Base-by-base conservation (phyloP, 2,329 filamentous ascomycete genomes). In the Didymella arachidicola region DNA sequence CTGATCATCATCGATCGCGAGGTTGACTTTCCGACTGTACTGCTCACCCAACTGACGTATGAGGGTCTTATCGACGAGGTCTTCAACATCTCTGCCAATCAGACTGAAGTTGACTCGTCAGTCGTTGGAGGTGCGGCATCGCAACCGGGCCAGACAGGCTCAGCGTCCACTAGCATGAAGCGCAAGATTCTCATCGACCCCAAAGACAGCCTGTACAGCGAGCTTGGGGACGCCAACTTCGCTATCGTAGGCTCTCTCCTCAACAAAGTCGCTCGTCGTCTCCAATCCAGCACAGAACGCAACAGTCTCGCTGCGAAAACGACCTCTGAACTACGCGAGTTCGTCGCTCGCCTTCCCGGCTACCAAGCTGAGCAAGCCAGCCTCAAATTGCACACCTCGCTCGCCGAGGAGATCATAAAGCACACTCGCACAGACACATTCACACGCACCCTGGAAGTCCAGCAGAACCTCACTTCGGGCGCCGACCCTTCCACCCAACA, bases 321-420 rank as follows among this genome's bases (percentile, higher is more conserved):
- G 1, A 93, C 95, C 18, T 88, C 92, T 4, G 95, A 99, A 75
- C 86, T 99, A 30, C 91, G 93, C 66, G 93, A 96, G 25, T 97
- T 98, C 73, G 95, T 99, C n/a, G 89, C 89, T 68, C 96, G 96
- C 74, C 81, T 99, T 26, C 94, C 95, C 0, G 89, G 88, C 11
- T 97, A 96, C 69, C 94, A 98, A 78, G 89, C 93, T 45, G 95
- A 99, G 75, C 93, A 97, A 71, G 89, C 94, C 66, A 96, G 91
- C 70, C 81, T 97, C n/a, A 93, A 95, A 63, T 86, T 94, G 29
- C 95, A 99, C 72, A 97, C 93, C 1, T 91, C 90, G 7, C 84
- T 99, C 43, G 93, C 93, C 1, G 95, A 98, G 78, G 94, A 97
- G 66, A 95, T 99, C 53, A 93, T 96, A 83, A 95, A 96, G 72